A percentile compares a stretch with the other conserved stretches of the same genome.
phyloP scores from a whole-genome alignment of 1,139 yeast species.

The Kodamaea suecica region DNA sequence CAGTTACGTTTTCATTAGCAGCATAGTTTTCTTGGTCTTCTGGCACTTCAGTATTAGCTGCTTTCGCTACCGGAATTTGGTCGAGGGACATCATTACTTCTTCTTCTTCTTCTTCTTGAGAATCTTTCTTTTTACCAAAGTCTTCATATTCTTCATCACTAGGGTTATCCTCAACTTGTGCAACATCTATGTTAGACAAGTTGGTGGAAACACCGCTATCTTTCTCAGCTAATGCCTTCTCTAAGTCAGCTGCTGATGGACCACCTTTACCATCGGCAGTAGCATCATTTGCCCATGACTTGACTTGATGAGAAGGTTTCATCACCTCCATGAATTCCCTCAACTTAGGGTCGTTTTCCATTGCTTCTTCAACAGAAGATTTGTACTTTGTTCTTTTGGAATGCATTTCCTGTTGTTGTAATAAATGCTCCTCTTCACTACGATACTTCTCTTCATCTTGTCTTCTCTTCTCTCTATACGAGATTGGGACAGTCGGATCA shows the following conservation, averaged over 20 bases:
- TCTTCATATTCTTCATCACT: conserved; percentile 71
- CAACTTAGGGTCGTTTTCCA: conserved; percentile 63
- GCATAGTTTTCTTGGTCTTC: conserved; percentile 30
- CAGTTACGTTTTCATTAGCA: conserved; percentile 59
- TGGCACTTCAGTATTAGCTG: conserved; percentile 16
- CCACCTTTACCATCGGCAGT: conserved; percentile 53
- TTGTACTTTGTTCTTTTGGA: conserved; percentile 24
- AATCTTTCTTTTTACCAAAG: conserved; percentile 31
- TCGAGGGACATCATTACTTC: conserved; percentile 21
- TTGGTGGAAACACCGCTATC: conserved; percentile 17
- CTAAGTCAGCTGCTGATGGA: conserved; percentile 42
- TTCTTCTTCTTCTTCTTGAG: conserved; percentile 26
- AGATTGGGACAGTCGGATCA: conserved; percentile 75
- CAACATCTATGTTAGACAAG: conserved; percentile 20
- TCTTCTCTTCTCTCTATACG: conserved; percentile 62
- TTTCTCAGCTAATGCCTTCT: conserved; percentile 34
- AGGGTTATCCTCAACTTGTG: conserved; percentile 39
- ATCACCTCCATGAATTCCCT: conserved; percentile 80
- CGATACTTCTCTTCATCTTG: conserved; percentile 52
- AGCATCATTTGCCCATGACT: conserved; percentile 77
- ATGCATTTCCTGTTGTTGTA: conserved; percentile 45
- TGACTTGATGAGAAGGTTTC: conserved; percentile 64
- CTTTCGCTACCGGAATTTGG: not conserved
- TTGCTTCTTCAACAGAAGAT: conserved; percentile 51
- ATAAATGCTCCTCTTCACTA: conserved; percentile 52